Evolutionary conservation across 75 land plant genomes (phyloP), one percentile per base, ranked within the genome.

Genomic region (Pseudotsuga menziesii): DNA sequence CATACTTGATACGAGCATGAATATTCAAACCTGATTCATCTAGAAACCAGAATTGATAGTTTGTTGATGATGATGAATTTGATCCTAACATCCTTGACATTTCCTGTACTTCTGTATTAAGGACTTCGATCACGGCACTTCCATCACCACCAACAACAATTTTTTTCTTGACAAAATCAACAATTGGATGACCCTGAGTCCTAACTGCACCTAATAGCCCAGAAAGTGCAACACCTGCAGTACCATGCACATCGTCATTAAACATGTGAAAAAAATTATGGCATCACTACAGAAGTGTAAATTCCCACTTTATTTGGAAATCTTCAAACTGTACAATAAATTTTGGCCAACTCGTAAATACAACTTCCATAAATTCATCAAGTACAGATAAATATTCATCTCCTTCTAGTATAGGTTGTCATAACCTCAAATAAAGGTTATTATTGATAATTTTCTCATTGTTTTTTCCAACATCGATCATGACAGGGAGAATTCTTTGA

Each of bases 231-330:
- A 95, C 98, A 60, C 98, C 98, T 75, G 98, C 98, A 70, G 98
- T 95, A 76, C 98, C 98, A 90, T 95, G 98, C 76, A 95, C 80
- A 78, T 95, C 98, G 88, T 95, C 98, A 86, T 95, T 95, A 72
- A 95, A 95, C 89, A 91, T 89, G 77, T 96, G 88, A 77, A 87
- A 95, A 76, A 69, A 73, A 59, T 80, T 91, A 17, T 93, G 96
- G 77, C 93, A 95, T 19, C 98, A 84, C 75, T 89, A 79, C 56
- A 95, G 88, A 61, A 95, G 92, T 81, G 93, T 91, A 83, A 95
- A 95, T 58, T 96, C 98, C 98, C 98, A 95, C 70, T 93, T 95
- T 85, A 85, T 93, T 81, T 95, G 98, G 62, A 95, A 95, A 77
- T 95, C 96, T 78, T 95, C 98, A 86, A 95, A 95, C 98, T 95